Percentiles rank a stretch among this genome's conserved stretches.
These are phyloP conservation scores for Ceratocystiopsis sp. DNA, from an alignment of 2,329 filamentous ascomycete species.

Conservation along the genomic window DNA sequence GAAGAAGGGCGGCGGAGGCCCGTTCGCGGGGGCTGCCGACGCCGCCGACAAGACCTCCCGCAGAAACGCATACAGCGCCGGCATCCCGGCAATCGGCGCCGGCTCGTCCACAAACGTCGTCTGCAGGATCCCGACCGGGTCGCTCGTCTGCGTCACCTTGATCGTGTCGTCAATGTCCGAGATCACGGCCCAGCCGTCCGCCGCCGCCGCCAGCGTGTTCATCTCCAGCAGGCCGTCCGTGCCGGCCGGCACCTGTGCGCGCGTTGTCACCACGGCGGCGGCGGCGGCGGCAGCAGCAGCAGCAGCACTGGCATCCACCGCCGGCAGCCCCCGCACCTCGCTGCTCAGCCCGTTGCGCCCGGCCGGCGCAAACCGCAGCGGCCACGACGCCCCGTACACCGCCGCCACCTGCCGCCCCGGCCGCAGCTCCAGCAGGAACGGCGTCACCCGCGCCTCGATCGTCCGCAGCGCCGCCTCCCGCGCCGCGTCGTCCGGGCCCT, in stretches of 20 bases:
- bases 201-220: constrained; percentile 57
- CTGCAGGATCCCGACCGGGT: constrained; percentile 62
- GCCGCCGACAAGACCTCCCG: constrained; percentile 27
- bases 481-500: too few relatives aligned
- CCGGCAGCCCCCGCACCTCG: constrained; percentile 38
- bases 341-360: constrained; percentile 55
- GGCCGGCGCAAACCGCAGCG: constrained; percentile 48
- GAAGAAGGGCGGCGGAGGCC: constrained; percentile 57
- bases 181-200: constrained; percentile 70
- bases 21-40: too few relatives aligned
- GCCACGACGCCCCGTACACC: constrained; percentile 28
- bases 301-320: too few relatives aligned
- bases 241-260: constrained; percentile 32
- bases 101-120: constrained; percentile 71
- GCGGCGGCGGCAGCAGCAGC: too few relatives aligned
- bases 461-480: constrained; percentile 35
- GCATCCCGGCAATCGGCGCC: constrained; percentile 60
- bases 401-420: constrained; percentile 53
- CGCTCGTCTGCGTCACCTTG: constrained; percentile 72
- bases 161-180: constrained; percentile 93
- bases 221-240: constrained; percentile 40
- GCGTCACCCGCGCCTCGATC: constrained; percentile 50
- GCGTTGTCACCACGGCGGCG: constrained; percentile 28
- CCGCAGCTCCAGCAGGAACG: constrained; percentile 62
- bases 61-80: constrained; percentile 59